Evolutionary conservation across 2,329 filamentous ascomycete genomes (phyloP).

Genomic region (Incumbomyces lentus): DNA sequence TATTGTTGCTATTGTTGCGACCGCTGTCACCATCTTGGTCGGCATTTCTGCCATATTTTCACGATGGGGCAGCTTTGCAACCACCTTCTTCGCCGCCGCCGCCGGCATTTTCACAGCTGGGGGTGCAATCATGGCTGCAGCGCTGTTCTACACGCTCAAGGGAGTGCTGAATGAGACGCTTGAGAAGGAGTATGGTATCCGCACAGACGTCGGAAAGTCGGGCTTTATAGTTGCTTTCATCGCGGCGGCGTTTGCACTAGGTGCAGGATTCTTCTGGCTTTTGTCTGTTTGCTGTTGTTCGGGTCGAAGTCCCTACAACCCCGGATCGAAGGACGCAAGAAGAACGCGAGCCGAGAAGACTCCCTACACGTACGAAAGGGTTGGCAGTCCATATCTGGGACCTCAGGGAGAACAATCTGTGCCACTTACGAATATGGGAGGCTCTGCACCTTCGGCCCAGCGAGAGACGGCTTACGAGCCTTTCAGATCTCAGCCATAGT

Average conservation of each 20-base stretch:
- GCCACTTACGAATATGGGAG: slow-evolving; percentile 14
- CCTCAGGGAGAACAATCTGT: slow-evolving; percentile 18
- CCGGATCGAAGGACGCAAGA: slow-evolving; percentile 13
- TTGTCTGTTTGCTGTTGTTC: slow-evolving; percentile 87
- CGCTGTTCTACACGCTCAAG: slow-evolving; percentile 59
- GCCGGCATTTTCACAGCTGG: slow-evolving; percentile 49
- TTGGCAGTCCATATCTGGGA: slow-evolving; percentile 26
- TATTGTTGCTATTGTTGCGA: slow-evolving; percentile 59
- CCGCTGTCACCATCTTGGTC: slow-evolving; percentile 61
- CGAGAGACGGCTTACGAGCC: slow-evolving; percentile 7
- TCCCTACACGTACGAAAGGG: slow-evolving; percentile 50
- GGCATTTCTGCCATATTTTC: slow-evolving; percentile 78
- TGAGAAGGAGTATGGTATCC: slow-evolving; percentile 57
- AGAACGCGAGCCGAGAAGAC: slow-evolving; percentile 45
- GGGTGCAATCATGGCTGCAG: slow-evolving; percentile 63
- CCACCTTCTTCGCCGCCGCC: slow-evolving; percentile 61
- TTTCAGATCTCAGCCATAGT: slow-evolving; percentile 2
- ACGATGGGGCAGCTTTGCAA: slow-evolving; percentile 69
- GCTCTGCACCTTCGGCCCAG: neutral
- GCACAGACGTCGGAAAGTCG: slow-evolving; percentile 53
- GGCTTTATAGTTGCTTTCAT: slow-evolving; percentile 72
- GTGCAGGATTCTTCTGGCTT: slow-evolving; percentile 77
- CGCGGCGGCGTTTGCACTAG: slow-evolving; percentile 64
- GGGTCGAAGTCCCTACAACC: slow-evolving; percentile 40
- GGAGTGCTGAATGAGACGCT: slow-evolving; percentile 57